These are phyloP conservation scores for Aspergillus costaricaensis DNA, from an alignment of 2,329 filamentous ascomycete genomes.

Conservation along the genomic window DNA sequence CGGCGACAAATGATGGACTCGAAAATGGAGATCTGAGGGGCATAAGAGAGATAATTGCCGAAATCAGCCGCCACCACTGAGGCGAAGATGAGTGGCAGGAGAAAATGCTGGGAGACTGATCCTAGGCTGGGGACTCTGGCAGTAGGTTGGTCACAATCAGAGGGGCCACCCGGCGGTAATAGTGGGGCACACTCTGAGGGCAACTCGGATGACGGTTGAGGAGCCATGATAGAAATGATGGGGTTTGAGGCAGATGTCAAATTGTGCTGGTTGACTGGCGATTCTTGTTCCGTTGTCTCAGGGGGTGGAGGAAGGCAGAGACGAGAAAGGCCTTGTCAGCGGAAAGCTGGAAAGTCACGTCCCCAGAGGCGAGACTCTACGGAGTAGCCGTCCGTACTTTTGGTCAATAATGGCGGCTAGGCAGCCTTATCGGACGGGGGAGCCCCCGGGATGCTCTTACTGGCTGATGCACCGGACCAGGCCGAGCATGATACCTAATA, in stretches of 20 bases:
- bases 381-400: no score
- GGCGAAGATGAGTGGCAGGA: not conserved
- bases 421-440: no score
- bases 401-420: no score
- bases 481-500: no score
- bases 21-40: not conserved
- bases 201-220: not conserved
- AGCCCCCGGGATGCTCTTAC: no score
- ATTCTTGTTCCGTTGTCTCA: not conserved
- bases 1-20: not conserved
- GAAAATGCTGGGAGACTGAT: not conserved
- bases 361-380: no score
- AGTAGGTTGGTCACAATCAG: not conserved
- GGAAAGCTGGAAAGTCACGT: no score
- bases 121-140: not conserved
- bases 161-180: not conserved
- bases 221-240: not conserved
- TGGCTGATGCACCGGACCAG: no score
- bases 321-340: no score
- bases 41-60: not conserved
- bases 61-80: not conserved
- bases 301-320: no score
- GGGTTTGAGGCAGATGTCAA: not conserved
- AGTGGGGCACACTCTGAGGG: not conserved
- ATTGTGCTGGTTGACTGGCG: not conserved